Conservation (phyloP, 2,329 filamentous ascomycete genomes). For the Macrophomina pseudophaseolina region DNA sequence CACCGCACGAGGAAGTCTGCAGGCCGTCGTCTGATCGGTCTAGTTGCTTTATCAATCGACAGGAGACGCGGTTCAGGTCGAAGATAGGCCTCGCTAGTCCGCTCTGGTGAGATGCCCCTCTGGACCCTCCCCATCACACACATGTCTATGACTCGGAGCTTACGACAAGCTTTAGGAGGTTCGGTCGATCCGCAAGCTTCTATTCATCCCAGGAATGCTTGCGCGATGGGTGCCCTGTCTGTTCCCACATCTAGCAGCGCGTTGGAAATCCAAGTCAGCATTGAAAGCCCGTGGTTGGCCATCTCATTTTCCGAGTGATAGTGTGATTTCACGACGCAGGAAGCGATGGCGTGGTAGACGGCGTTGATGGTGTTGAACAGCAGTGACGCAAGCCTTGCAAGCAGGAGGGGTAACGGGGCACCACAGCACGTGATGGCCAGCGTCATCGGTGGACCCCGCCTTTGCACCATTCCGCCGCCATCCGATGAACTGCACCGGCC, state of each 20-base stretch:
- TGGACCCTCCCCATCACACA: too few species aligned
- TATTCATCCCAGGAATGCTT: neutral
- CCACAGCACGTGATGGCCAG: neutral
- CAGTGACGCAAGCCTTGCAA: neutral
- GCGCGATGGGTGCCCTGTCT: neutral
- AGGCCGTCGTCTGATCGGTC: too few species aligned
- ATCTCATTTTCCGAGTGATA: neutral
- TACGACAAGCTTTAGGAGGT: neutral
- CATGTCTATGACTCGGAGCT: neutral
- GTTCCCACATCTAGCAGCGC: neutral
- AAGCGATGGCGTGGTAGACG: neutral
- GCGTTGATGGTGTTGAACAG: neutral
- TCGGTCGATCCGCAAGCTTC: neutral
- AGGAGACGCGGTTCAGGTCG: too few species aligned
- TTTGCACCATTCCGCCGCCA: neutral
- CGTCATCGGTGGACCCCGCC: slow-evolving; percentile 6
- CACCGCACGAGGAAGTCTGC: too few species aligned
- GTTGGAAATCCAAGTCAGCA: neutral
- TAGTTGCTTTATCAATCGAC: too few species aligned
- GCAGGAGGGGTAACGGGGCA: neutral
- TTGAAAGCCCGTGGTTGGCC: neutral
- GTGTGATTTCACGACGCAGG: neutral
- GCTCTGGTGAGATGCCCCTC: too few species aligned
- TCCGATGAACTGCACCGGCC: neutral
- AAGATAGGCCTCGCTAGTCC: too few species aligned